Conservation (phyloP, 352 stramenopile species). For the Elongisporangium anandrum region DNA sequence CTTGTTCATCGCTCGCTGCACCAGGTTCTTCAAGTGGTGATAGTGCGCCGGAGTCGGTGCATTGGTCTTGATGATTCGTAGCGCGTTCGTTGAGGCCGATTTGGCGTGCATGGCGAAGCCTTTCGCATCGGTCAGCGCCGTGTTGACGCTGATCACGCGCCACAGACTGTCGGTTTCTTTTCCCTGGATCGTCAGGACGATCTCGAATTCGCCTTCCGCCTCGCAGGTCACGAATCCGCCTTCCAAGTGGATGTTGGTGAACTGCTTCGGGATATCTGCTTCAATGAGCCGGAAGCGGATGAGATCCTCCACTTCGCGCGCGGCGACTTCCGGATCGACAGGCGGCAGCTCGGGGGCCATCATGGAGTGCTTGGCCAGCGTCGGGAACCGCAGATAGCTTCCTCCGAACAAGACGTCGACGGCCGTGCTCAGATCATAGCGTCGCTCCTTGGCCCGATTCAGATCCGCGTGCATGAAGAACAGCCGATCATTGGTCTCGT, state of each 20-base stretch:
- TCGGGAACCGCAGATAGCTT: slow-evolving; percentile 70
- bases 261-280: slow-evolving; percentile 70
- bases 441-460: slow-evolving; percentile 72
- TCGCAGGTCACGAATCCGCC: slow-evolving; percentile 75
- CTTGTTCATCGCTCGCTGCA: slow-evolving; percentile 85
- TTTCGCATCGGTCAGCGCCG: slow-evolving; percentile 53
- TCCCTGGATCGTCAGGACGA: slow-evolving; percentile 78
- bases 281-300: slow-evolving; percentile 83
- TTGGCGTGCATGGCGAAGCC: slow-evolving; percentile 54
- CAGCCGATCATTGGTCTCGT: slow-evolving; percentile 80
- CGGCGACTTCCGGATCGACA: slow-evolving; percentile 52
- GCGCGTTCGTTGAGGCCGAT: slow-evolving; percentile 49
- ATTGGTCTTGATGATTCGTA: slow-evolving; percentile 78
- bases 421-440: slow-evolving; percentile 77
- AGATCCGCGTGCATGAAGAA: slow-evolving; percentile 86
- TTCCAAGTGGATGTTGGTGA: slow-evolving; percentile 75
- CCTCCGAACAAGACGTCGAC: slow-evolving; percentile 78
- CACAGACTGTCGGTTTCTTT: slow-evolving; percentile 73
- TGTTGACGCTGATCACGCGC: slow-evolving; percentile 80
- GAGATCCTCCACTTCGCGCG: slow-evolving; percentile 66
- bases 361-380: slow-evolving; percentile 70
- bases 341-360: slow-evolving; percentile 59
- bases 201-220: slow-evolving; percentile 78
- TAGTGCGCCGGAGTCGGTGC: slow-evolving; percentile 68
- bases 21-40: slow-evolving; percentile 80